Evolutionary conservation across 352 stramenopile species (phyloP), one percentile per base, ranked within the genome.

Genomic region (Pythium insidiosum): DNA sequence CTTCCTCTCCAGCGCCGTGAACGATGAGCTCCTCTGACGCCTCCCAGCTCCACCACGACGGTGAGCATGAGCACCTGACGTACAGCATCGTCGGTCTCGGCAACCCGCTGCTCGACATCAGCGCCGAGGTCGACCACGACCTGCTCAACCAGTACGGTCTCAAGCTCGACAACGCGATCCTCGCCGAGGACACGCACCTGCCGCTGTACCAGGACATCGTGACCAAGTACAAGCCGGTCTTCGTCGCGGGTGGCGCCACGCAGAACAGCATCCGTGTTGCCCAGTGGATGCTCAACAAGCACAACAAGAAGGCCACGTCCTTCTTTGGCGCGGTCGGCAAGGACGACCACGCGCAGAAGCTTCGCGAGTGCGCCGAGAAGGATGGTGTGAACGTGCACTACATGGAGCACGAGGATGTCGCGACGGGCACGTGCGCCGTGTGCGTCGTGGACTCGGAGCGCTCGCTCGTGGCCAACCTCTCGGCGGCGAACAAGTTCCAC

Each of bases 241-340:
- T 96, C 74, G 97, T 99, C 59, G 96, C 96, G 6, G 97, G 92
- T 24, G 97, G 97, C 43, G 96, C 97, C 35, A 99, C 97, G 15
- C 96, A 99, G 73, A 99, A 99, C 81, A 94, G 80, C 48, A 99
- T 99, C 66, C 94, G 97, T 43, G 94, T 99, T n/a, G 95, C 96
- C 4, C 95, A 99, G 73, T 99, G 97, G 97, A 99, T 99, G 95
- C 71, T 98, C 45, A 88, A 91, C 56, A 73, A 82, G 49, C 61
- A 86, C 64, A 90, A 90, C 67, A 50, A 58, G 40, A 58, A 50
- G 33, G 80, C 80, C 33, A 97, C 88, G 53, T 93, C 91, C 25
- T 99, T 97, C 76, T 96, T 99, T 53, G 97, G 97, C 53, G 95
- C 79, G 60, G 86, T 99, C 49, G 97, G 97, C 47, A 89, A 95